A percentile compares a stretch with the other conserved stretches of the same genome.
These are phyloP conservation scores for Penicillium oxalicum DNA, from an alignment of 2,329 filamentous ascomycete genomes.

Conservation along the genomic window DNA sequence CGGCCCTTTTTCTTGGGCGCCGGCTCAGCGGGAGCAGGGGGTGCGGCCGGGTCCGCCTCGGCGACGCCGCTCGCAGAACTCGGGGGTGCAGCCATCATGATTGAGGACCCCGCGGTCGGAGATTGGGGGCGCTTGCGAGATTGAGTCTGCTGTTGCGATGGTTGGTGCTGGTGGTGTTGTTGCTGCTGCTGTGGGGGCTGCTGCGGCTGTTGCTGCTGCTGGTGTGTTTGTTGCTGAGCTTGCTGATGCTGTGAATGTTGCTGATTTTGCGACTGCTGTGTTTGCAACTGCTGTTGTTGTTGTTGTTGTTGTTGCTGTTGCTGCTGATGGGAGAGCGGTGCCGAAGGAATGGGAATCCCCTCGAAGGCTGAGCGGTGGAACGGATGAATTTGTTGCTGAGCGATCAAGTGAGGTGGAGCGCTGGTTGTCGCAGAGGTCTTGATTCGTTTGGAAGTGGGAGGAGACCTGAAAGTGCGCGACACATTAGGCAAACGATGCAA, in stretches of 20 bases:
- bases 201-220: slow-evolving; percentile 23
- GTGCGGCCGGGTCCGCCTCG: slow-evolving; percentile 24
- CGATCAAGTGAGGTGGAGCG: slow-evolving; percentile 32
- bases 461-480: slow-evolving; percentile 25
- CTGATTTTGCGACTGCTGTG: slow-evolving; percentile 22
- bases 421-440: slow-evolving; percentile 35
- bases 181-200: slow-evolving; percentile 21
- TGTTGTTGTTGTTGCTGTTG: slow-evolving; percentile 27
- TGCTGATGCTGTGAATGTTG: slow-evolving; percentile 23
- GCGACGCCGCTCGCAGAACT: slow-evolving; percentile 24
- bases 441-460: slow-evolving; percentile 39
- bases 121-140: slow-evolving; percentile 43
- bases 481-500: neutral
- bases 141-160: slow-evolving; percentile 21
- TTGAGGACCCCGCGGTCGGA: slow-evolving; percentile 30
- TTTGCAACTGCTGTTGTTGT: slow-evolving; percentile 22
- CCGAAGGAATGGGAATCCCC: slow-evolving; percentile 36
- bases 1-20: slow-evolving; percentile 71
- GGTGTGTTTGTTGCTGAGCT: slow-evolving; percentile 18
- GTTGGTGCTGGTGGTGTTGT: slow-evolving; percentile 6
- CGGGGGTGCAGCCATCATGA: slow-evolving; percentile 33
- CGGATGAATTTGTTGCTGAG: slow-evolving; percentile 35
- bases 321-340: slow-evolving; percentile 25
- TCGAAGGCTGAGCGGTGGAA: slow-evolving; percentile 33
- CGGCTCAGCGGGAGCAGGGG: slow-evolving; percentile 24